Base-by-base conservation (phyloP, 2,329 filamentous ascomycete genomes). In the Ophioceras dolichostomum region DNA sequence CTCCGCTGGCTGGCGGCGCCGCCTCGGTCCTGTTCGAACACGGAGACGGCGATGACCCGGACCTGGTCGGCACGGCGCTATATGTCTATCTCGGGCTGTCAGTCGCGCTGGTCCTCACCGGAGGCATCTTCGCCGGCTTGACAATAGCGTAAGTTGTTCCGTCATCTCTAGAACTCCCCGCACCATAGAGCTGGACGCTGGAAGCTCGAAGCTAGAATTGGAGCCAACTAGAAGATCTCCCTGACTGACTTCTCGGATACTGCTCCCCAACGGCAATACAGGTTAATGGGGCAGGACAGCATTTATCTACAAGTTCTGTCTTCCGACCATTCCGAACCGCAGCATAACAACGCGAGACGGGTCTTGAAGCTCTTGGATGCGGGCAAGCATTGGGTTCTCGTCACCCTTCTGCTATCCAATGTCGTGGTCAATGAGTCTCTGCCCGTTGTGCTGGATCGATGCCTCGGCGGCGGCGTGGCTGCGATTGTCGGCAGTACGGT, bases 361-460 rank as follows among this genome's bases (percentile, higher is more conserved):
- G 91, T 98, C 10, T 70, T 91, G 48, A 70, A 76, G 31, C 66
- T 98, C 20, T 63, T 98, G 39, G 77, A 85, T 45, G 82, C 75
- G 49, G 91, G 91, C 50, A 98, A 98, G 58, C 91, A 98, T 60
- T 98, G 91, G 91, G 89, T 98, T 16, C 67, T 98, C 40, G 91
- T 98, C 38, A 96, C 91, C 3, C 65, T 98, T 19, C 72, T 98
- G 7, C 67, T 98, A 39, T 87, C 87, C 57, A 98, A 98, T 57
- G 91, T 98, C 53, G 93, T 98, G 50, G 94, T 93, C 46, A 96
- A 98, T 58, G 91, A 96, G 62, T 93, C 89, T 3, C 68, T 95
- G 12, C 91, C 91, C 20, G 94, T 98, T 43, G 85, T 98, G 10
- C 73, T 98, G 36, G 91, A 98, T 60, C 73, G 91, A 39, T 94